phyloP scores from a whole-genome alignment of 1,284 basidiomycete species.

The Marasmius oreades region DNA sequence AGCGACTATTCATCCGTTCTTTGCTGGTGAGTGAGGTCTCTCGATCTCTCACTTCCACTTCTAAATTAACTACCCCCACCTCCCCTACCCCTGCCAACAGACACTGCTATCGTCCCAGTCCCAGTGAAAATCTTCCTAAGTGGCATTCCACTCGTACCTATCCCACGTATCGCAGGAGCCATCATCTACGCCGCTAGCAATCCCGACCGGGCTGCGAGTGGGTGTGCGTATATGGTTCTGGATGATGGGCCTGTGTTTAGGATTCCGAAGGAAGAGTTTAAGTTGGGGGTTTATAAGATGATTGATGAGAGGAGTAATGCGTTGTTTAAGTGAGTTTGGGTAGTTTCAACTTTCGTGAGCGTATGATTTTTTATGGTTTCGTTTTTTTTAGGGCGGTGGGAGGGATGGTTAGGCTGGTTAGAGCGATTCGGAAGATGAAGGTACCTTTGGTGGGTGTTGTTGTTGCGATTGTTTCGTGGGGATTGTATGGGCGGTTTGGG shows the following conservation, averaged over 20 bases:
- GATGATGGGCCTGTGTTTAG: constrained; percentile 47
- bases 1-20: constrained; percentile 50
- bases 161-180: constrained; percentile 46
- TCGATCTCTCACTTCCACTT: neutral
- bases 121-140: constrained; percentile 40
- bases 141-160: constrained; percentile 49
- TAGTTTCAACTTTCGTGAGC: neutral
- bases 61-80: neutral
- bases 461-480: neutral
- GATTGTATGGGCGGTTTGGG: neutral
- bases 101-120: constrained; percentile 44
- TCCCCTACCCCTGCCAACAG: constrained; percentile 22
- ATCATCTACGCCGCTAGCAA: constrained; percentile 51
- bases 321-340: constrained; percentile 28
- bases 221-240: constrained; percentile 43
- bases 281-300: constrained; percentile 48
- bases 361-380: neutral
- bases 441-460: neutral
- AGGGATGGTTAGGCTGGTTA: neutral
- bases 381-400: neutral
- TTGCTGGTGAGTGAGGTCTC: constrained; percentile 35
- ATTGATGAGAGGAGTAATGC: constrained; percentile 40
- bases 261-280: constrained; percentile 43
- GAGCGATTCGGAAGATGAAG: neutral
- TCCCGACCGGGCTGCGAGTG: constrained; percentile 41